Conservation (phyloP, 129 eudicot genomes). For the Gnaphalium uliginosum region DNA sequence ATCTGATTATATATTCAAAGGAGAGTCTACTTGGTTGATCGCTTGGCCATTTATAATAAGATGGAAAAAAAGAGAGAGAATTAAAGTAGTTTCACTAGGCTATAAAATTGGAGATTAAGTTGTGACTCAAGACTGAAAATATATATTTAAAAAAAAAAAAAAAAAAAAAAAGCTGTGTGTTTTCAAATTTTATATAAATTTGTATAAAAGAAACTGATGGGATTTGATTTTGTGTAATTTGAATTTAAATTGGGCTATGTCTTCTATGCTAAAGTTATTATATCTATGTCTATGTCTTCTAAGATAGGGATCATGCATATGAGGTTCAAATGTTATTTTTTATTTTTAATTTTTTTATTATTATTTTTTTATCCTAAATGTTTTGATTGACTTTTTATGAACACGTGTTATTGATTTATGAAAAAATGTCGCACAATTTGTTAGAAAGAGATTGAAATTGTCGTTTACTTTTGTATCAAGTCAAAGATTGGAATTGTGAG, state of each 20-base stretch:
- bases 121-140: conserved; percentile 37
- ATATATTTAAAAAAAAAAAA: too few species aligned
- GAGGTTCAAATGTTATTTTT: background rate
- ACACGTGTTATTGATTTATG: background rate
- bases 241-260: background rate
- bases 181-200: background rate
- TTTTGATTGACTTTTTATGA: background rate
- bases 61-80: conserved; percentile 25
- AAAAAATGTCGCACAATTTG: background rate
- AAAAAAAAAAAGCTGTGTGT: conserved; percentile 10
- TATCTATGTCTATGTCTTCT: too few species aligned
- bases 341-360: too few species aligned
- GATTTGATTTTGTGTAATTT: background rate
- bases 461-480: background rate
- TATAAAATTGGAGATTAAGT: conserved; percentile 40
- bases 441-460: background rate
- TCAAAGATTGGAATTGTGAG: background rate
- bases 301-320: too few species aligned
- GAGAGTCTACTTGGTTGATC: conserved; percentile 69
- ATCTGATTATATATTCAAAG: conserved; percentile 46
- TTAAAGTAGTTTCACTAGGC: conserved; percentile 54
- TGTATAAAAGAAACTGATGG: background rate
- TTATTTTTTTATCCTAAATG: too few species aligned
- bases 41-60: conserved; percentile 45
- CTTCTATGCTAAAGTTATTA: too few species aligned